These are phyloP conservation scores for Sphaerostilbella broomeana DNA, from an alignment of 2,329 filamentous ascomycete species.

Conservation along the genomic window DNA sequence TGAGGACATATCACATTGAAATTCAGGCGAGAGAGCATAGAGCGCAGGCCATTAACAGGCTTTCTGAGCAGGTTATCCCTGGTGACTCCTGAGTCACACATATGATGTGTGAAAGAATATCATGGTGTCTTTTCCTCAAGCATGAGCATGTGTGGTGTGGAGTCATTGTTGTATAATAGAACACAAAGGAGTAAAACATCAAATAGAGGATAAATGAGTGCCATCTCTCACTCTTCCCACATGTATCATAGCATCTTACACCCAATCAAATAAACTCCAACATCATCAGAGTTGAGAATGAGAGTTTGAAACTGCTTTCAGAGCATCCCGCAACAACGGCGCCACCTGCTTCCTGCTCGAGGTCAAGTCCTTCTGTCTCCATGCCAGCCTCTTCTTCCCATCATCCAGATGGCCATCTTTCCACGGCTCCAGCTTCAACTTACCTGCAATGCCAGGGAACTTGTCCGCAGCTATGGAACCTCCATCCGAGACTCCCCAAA, in stretches of 20 bases:
- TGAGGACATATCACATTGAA: conserved; percentile 14
- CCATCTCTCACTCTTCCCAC: background rate
- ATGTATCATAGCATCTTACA: conserved; percentile 1
- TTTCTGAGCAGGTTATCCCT: conserved; percentile 5
- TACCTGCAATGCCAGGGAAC: conserved; percentile 46
- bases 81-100: background rate
- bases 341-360: conserved; percentile 64
- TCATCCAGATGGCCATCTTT: conserved; percentile 40
- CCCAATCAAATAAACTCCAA: background rate
- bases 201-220: background rate
- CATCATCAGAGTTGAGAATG: conserved; percentile 4
- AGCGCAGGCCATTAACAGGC: conserved; percentile 11
- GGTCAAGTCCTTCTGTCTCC: conserved; percentile 58
- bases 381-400: conserved; percentile 49
- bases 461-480: conserved; percentile 44
- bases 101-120: background rate
- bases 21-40: conserved; percentile 15
- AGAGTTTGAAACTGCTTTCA: conserved; percentile 27
- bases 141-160: background rate
- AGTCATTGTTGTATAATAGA: background rate
- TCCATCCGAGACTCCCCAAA: conserved; percentile 53
- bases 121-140: background rate
- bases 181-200: background rate
- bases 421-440: conserved; percentile 53
- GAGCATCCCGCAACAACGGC: conserved; percentile 54